Percentiles rank a stretch among this genome's conserved stretches.
Evolutionary conservation across 495 filamentous ascomycete species (phyloP).

Genomic region (Penicillium argentinense): DNA sequence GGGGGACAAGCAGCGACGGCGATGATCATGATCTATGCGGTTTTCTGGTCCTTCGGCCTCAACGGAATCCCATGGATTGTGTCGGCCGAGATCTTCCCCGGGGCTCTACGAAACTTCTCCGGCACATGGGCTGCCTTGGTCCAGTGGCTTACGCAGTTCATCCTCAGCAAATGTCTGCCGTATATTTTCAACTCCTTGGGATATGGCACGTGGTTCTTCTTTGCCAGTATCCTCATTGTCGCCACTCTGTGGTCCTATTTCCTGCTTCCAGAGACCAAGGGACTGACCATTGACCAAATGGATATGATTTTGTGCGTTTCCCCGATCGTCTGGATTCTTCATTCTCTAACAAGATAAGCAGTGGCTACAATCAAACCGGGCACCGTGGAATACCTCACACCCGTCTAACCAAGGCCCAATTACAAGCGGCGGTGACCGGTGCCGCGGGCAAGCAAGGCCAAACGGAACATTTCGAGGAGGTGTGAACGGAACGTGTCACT

Average conservation of each 20-base stretch:
- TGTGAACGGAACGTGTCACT: neutral
- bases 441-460: neutral
- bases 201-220: conserved; percentile 34
- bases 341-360: conserved; percentile 9
- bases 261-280: conserved; percentile 37
- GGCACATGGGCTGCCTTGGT: conserved; percentile 21
- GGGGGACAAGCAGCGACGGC: conserved; percentile 36
- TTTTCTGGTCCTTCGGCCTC: conserved; percentile 32
- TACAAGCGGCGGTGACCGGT: neutral
- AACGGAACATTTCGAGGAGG: neutral
- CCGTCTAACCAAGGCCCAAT: neutral
- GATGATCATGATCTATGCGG: conserved; percentile 39
- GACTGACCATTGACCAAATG: conserved; percentile 34
- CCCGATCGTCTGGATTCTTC: no score
- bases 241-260: conserved; percentile 35
- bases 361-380: conserved; percentile 5
- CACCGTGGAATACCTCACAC: conserved; percentile 6
- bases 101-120: conserved; percentile 20
- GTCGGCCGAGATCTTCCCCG: conserved; percentile 30
- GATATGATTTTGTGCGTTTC: conserved; percentile 2
- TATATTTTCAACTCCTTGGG: conserved; percentile 27
- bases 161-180: conserved; percentile 28
- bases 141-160: conserved; percentile 17
- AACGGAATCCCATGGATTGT: conserved; percentile 33
- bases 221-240: conserved; percentile 24